Conservation (phyloP, 352 stramenopile genomes). For the Peronospora farinosa region DNA sequence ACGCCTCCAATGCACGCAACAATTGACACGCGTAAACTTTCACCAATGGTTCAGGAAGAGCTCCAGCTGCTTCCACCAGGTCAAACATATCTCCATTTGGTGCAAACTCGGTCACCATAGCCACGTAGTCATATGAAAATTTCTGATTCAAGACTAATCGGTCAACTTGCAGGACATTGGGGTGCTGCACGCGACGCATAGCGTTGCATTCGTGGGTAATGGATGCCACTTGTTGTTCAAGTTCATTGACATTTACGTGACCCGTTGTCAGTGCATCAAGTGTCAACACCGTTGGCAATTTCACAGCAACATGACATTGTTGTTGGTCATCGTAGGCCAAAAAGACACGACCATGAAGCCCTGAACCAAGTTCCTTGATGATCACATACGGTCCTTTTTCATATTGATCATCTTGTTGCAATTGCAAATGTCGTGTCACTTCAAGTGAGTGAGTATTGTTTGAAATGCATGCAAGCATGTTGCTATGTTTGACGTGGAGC, state of each 20-base stretch:
- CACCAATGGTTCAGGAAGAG: constrained; percentile 48
- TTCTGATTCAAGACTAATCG: constrained; percentile 40
- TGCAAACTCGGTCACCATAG: constrained; percentile 75
- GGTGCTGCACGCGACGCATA: constrained; percentile 45
- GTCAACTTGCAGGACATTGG: constrained; percentile 49
- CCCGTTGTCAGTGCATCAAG: constrained; percentile 10
- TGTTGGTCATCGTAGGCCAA: constrained; percentile 45
- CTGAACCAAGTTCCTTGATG: constrained; percentile 51
- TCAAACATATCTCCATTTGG: constrained; percentile 82
- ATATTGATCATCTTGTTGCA: constrained; percentile 3
- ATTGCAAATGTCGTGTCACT: constrained; percentile 1
- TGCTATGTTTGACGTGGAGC: constrained; percentile 1
- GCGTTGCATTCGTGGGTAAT: constrained; percentile 60
- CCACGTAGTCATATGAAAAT: constrained; percentile 41
- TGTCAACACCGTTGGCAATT: constrained; percentile 51
- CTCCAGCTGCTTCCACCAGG: constrained; percentile 59
- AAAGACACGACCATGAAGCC: constrained; percentile 58
- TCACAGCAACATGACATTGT: constrained; percentile 58
- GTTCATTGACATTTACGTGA: constrained; percentile 26
- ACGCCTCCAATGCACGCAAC: constrained; percentile 58
- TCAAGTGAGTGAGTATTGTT: constrained; percentile 7
- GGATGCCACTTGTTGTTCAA: constrained; percentile 60
- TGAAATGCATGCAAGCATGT: constrained; percentile 26
- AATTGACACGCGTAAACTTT: constrained; percentile 78
- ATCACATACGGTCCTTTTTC: constrained; percentile 42